Evolutionary conservation across 2,329 filamentous ascomycete genomes (phyloP).

Genomic region (Fusarium beomiforme): DNA sequence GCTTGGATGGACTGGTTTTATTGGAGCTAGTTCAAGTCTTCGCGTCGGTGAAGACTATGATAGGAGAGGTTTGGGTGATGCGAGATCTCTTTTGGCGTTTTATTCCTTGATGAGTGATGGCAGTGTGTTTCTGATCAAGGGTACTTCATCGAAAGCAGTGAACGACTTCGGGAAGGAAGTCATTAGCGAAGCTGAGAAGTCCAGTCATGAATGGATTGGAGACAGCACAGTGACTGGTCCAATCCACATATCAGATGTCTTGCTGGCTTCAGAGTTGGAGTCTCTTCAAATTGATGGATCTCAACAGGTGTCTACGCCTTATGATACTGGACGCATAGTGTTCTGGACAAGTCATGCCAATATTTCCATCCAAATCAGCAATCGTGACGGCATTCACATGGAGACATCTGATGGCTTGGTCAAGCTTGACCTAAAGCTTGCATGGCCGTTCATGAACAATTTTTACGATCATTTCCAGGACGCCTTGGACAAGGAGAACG

Average conservation of each 20-base stretch:
- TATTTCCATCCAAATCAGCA: neutral
- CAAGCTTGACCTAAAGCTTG: neutral
- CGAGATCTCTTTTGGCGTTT: neutral
- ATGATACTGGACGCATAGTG: conserved; percentile 3
- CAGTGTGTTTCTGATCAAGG: neutral
- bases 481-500: fast-evolving
- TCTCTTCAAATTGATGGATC: neutral
- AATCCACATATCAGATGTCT: neutral
- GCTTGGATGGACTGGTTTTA: conserved; percentile 3
- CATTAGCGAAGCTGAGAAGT: too few species aligned
- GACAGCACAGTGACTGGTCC: neutral
- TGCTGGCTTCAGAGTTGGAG: neutral
- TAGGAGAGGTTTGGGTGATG: neutral
- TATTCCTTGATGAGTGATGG: neutral
- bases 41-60: neutral
- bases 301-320: neutral
- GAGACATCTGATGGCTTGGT: neutral
- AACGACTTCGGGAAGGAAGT: neutral
- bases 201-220: neutral
- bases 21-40: neutral
- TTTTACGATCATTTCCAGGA: neutral
- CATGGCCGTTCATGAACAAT: neutral
- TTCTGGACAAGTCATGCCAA: conserved; percentile 5
- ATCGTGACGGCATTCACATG: neutral
- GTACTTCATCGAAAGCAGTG: neutral